Conservation (phyloP, 106 monocot genomes). For the Dendrobium catenatum region DNA sequence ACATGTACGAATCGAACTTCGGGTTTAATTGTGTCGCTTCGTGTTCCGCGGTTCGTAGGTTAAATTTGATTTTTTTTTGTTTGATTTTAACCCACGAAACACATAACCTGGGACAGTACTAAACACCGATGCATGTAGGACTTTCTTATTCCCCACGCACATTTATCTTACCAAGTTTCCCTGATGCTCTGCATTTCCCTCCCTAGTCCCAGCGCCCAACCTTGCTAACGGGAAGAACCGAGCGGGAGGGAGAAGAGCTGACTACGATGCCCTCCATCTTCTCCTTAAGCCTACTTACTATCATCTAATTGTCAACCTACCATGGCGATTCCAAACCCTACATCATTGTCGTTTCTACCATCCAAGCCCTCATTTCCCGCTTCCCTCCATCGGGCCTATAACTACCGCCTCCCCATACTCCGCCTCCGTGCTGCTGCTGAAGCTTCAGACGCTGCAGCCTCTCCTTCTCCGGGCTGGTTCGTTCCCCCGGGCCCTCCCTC, state of each 20-base stretch:
- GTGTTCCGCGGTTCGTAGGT: too few species aligned
- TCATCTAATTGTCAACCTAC: neutral
- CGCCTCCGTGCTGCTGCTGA: constrained; percentile 16
- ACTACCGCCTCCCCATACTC: constrained; percentile 12
- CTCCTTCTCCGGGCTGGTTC: constrained; percentile 56
- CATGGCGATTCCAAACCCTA: constrained; percentile 5
- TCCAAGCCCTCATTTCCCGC: neutral
- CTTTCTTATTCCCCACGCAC: neutral
- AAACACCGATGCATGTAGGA: too few species aligned
- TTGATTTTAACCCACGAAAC: too few species aligned
- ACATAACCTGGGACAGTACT: too few species aligned
- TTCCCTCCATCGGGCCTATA: neutral
- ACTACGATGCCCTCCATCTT: neutral
- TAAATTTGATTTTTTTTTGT: too few species aligned
- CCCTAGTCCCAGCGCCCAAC: too few species aligned
- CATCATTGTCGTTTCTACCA: neutral
- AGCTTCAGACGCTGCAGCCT: constrained; percentile 18
- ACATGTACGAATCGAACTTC: too few species aligned
- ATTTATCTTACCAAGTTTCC: neutral
- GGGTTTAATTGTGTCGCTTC: too few species aligned
- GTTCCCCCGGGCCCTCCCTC: constrained; percentile 19
- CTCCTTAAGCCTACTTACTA: neutral
- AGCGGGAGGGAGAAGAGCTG: neutral
- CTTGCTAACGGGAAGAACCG: neutral
- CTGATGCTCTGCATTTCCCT: neutral